These are phyloP conservation scores for Solanum okadae DNA, from an alignment of 257 asterid species.

Conservation along the genomic window DNA sequence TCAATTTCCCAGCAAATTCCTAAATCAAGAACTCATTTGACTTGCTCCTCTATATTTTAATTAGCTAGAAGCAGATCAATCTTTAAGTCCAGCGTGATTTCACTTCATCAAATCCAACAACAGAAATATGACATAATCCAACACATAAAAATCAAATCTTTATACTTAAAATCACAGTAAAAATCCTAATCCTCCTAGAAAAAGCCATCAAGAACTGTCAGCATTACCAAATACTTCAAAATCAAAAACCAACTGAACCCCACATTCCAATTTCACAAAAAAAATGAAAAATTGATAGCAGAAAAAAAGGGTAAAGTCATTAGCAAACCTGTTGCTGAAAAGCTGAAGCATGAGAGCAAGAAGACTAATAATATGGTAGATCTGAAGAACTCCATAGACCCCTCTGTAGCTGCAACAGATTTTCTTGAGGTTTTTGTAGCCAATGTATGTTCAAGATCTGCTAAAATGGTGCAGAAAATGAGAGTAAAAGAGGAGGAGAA, in stretches of 20 bases:
- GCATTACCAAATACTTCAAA: background rate
- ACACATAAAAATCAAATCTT: background rate
- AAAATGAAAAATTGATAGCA: background rate
- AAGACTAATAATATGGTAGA: constrained; percentile 28
- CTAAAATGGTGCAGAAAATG: constrained; percentile 1
- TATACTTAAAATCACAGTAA: background rate
- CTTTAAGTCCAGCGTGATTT: background rate
- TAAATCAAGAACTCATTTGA: background rate
- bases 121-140: background rate
- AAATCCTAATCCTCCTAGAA: background rate
- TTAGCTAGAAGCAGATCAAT: constrained; percentile 3
- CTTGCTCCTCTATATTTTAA: background rate
- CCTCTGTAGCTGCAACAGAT: constrained; percentile 4
- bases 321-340: constrained; percentile 45
- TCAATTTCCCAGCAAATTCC: background rate
- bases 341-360: constrained; percentile 47
- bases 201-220: background rate
- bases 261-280: background rate
- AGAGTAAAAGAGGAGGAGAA: background rate
- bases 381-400: constrained; percentile 27
- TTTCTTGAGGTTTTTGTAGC: background rate
- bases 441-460: constrained; percentile 27
- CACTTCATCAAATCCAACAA: background rate
- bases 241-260: background rate
- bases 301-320: background rate